A percentile compares a stretch with the other conserved stretches of the same genome.
Evolutionary conservation across 2,329 filamentous ascomycete genomes (phyloP).

Genomic region (Thielaviopsis euricoi): DNA sequence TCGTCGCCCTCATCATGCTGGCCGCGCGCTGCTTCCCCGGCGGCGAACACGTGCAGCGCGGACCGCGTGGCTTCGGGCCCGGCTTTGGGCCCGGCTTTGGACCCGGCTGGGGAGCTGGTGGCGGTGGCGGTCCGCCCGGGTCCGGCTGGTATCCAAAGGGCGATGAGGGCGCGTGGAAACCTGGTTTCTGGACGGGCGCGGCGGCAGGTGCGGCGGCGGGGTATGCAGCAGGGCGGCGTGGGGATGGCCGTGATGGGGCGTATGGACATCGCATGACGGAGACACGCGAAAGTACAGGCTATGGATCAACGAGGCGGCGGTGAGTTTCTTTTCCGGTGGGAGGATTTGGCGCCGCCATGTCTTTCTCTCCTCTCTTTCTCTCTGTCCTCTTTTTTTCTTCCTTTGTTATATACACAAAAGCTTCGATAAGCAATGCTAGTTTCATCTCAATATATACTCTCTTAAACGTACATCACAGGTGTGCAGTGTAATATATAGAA

Average conservation of each 20-base stretch:
- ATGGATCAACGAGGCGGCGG: conserved; percentile 50
- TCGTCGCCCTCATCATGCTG: conserved; percentile 43
- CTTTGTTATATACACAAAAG: too few relatives aligned
- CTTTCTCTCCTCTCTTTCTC: background rate
- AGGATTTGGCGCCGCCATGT: background rate
- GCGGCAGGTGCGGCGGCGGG: conserved; percentile 51
- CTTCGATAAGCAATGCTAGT: too few relatives aligned
- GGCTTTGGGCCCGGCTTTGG: conserved; percentile 17
- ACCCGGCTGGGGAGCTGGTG: conserved; percentile 17
- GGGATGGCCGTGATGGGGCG: conserved; percentile 18
- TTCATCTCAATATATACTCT: background rate
- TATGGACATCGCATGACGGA: conserved; percentile 4
- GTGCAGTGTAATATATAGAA: too few relatives aligned
- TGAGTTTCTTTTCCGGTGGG: conserved; percentile 17
- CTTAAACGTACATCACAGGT: background rate
- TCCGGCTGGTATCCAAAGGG: conserved; percentile 18
- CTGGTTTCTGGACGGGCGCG: conserved; percentile 61
- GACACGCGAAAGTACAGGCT: conserved; percentile 46
- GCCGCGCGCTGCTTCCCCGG: conserved; percentile 16
- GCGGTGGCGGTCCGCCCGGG: conserved; percentile 20
- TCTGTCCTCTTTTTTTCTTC: background rate
- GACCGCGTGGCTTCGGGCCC: conserved; percentile 19
- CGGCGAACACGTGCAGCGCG: background rate
- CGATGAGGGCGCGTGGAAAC: conserved; percentile 40
- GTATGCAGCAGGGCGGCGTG: conserved; percentile 42